Base-by-base conservation (phyloP, 305 asterid species). In the Fraxinus dipetala region DNA sequence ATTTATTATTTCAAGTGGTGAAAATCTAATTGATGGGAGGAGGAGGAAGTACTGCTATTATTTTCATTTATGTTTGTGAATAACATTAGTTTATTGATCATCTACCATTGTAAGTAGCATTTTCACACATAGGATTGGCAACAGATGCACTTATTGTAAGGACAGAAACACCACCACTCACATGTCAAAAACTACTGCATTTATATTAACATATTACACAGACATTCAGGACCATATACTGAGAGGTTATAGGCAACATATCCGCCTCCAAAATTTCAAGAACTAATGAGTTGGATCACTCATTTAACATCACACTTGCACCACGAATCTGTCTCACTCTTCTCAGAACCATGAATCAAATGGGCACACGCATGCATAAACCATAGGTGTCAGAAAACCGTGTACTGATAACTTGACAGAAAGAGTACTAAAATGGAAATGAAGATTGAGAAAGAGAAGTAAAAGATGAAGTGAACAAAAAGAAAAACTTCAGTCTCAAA, bases 401-500 rank as follows among this genome's bases (percentile, higher is more conserved):
- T 69, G 38, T 69, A 31, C 75, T 7, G 45, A 14, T 63, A n/a
- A 16, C 43, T 72, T 72, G 38, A 30, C 26, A 34, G 40, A 8
- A 72, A 56, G 78, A 72, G 56, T 22, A 61, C 70, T 34, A 74
- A 34, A 76, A 72, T 82, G 40, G 26, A 76, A 61, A 8, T 34
- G 48, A 75, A 22, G 24, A 1, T 28, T 13, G 63, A 74, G 48
- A 65, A 0, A 31, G 79, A 81, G 24, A 74, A 84, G 30, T 56
- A 32, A 4, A 61, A 72, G 72, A 26, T 32, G 51, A 75, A 7
- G 20, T 5, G 28, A 30, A 63, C 40, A 26, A 43, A 70, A 72
- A 54, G 75, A 86, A 32, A 82, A 85, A 70, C 38, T 10, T 13
- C 72, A 34, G 3, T 70, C 13, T 79, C 79, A 69, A 32, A 76